Evolutionary conservation across 257 asterid species (phyloP).

Genomic region (Knoxia roxburghii): DNA sequence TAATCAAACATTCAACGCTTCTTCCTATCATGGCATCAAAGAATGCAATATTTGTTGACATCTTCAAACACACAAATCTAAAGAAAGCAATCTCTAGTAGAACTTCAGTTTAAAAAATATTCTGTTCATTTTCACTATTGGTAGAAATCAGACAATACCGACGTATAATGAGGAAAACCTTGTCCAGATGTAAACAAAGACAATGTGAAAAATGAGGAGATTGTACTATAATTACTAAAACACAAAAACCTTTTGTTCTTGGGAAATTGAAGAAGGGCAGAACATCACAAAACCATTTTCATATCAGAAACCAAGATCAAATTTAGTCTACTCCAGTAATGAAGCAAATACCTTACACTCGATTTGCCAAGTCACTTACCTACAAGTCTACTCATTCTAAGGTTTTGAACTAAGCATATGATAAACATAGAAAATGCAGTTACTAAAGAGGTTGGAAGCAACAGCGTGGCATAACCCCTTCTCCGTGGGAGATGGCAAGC

Average conservation of each 20-base stretch:
- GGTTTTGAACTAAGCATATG: background rate
- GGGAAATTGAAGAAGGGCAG: background rate
- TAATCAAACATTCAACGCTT: no score
- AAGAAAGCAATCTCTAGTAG: background rate
- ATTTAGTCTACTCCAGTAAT: background rate
- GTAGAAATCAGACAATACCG: no score
- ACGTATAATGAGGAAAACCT: background rate
- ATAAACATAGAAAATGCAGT: background rate
- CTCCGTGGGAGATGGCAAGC: background rate
- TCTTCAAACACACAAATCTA: background rate
- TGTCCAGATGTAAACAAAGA: background rate
- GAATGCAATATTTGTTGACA: background rate
- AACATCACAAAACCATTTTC: background rate
- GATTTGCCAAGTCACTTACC: background rate
- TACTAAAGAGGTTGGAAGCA: background rate
- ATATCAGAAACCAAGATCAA: background rate
- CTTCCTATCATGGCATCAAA: background rate
- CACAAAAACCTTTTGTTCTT: background rate
- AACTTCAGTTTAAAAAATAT: background rate
- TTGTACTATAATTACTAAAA: background rate
- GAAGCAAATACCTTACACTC: background rate
- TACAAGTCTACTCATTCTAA: background rate
- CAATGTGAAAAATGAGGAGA: background rate
- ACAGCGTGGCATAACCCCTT: background rate
- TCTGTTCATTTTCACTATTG: background rate